phyloP scores from a whole-genome alignment of 352 stramenopile species.

The Phytophthora pinifolia region DNA sequence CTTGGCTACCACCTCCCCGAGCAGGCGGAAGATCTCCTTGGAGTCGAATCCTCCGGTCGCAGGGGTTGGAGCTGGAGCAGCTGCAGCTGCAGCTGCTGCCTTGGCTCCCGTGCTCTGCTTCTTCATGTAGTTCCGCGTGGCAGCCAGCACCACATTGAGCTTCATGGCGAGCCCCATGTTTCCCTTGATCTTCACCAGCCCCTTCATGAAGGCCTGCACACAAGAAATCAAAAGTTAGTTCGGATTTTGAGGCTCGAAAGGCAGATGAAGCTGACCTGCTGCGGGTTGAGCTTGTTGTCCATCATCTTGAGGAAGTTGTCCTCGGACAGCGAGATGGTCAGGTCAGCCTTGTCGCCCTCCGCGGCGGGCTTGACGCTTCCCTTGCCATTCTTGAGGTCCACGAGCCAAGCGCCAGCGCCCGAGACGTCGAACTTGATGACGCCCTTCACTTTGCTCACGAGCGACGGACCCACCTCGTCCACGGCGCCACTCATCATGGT shows the following conservation, averaged over 20 bases:
- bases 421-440: constrained; percentile 82
- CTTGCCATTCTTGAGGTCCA: constrained; percentile 79
- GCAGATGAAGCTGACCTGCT: constrained; percentile 40
- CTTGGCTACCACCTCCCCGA: constrained; percentile 57
- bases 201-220: constrained; percentile 91
- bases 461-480: constrained; percentile 62
- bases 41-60: constrained; percentile 49
- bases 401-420: constrained; percentile 64
- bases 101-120: constrained; percentile 41
- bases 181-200: constrained; percentile 94
- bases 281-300: constrained; percentile 90
- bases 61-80: constrained; percentile 8
- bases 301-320: constrained; percentile 80
- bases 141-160: constrained; percentile 88
- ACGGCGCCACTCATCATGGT: constrained; percentile 67
- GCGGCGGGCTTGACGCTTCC: constrained; percentile 54
- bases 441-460: constrained; percentile 78
- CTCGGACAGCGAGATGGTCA: constrained; percentile 77
- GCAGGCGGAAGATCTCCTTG: constrained; percentile 66
- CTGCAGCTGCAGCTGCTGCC: constrained; percentile 18
- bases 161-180: constrained; percentile 96
- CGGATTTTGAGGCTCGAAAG: not conserved
- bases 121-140: constrained; percentile 80
- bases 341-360: constrained; percentile 61
- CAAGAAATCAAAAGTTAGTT: not conserved